A percentile compares a stretch with the other conserved stretches of the same genome.
Evolutionary conservation across 2,329 filamentous ascomycete species (phyloP).

Genomic region (Fusarium devonianum): DNA sequence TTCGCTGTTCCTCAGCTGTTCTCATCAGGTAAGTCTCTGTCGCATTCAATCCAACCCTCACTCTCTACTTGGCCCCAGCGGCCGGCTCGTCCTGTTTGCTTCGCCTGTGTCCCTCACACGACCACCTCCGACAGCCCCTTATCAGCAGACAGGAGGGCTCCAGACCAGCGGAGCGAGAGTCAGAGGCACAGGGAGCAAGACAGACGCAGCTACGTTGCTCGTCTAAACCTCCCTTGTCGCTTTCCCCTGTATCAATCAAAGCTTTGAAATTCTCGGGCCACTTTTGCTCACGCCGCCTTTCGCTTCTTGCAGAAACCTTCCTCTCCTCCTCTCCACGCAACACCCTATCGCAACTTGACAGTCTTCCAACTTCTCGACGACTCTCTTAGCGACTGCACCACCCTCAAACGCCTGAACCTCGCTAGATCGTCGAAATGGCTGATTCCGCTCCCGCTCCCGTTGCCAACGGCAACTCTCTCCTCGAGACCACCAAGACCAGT

Average conservation of each 20-base stretch:
- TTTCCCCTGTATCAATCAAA: conserved; percentile 25
- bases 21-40: conserved; percentile 29
- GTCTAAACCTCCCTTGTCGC: conserved; percentile 23
- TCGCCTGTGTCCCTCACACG: conserved; percentile 38
- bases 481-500: conserved; percentile 61
- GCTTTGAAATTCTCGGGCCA: conserved; percentile 37
- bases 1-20: conserved; percentile 6
- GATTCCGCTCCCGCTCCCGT: conserved; percentile 45
- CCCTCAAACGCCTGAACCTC: conserved; percentile 12
- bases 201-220: conserved; percentile 31
- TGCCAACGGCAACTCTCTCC: conserved; percentile 56
- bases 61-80: conserved; percentile 22
- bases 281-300: conserved; percentile 39
- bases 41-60: conserved; percentile 20
- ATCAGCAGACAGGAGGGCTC: conserved; percentile 24
- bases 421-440: conserved; percentile 41
- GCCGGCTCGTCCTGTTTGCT: conserved; percentile 36
- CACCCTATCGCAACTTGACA: background rate
- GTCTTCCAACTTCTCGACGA: conserved; percentile 10
- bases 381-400: conserved; percentile 19
- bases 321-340: conserved; percentile 19
- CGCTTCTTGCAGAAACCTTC: conserved; percentile 29
- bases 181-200: conserved; percentile 24
- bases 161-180: conserved; percentile 26
- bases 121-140: conserved; percentile 35